phyloP scores from a whole-genome alignment of 495 filamentous ascomycete species.

The Ramalina intermedia region DNA sequence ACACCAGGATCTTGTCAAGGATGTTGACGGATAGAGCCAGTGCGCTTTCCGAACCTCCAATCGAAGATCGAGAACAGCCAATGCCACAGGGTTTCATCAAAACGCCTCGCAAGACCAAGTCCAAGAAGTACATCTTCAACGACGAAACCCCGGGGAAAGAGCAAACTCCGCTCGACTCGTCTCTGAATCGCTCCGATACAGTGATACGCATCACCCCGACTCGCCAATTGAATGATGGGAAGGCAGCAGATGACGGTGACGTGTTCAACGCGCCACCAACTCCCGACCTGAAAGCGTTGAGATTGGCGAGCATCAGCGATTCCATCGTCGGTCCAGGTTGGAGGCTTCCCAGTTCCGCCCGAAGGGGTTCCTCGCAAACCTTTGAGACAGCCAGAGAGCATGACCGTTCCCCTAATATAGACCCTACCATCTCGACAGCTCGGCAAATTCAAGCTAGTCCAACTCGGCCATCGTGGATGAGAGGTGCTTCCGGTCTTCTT shows the following conservation, averaged over 20 bases:
- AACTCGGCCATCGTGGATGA: not conserved
- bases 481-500: not conserved
- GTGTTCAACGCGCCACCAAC: not conserved
- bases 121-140: conserved; percentile 7
- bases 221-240: not conserved
- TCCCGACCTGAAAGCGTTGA: not conserved
- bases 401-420: not conserved
- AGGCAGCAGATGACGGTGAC: too few species aligned
- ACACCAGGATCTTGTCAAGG: conserved; percentile 1
- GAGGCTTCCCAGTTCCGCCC: not conserved
- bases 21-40: conserved; percentile 9
- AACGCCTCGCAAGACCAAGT: not conserved
- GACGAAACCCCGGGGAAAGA: conserved; percentile 5
- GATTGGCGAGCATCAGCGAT: not conserved
- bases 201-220: not conserved
- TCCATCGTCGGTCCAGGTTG: not conserved
- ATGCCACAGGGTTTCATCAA: not conserved
- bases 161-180: conserved; percentile 2
- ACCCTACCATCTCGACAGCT: not conserved
- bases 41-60: not conserved
- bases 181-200: conserved; percentile 1
- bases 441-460: not conserved
- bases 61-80: not conserved
- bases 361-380: not conserved
- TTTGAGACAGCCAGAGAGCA: not conserved